Evolutionary conservation across 1,284 basidiomycete species (phyloP).

Genomic region (Trametes hirsuta): DNA sequence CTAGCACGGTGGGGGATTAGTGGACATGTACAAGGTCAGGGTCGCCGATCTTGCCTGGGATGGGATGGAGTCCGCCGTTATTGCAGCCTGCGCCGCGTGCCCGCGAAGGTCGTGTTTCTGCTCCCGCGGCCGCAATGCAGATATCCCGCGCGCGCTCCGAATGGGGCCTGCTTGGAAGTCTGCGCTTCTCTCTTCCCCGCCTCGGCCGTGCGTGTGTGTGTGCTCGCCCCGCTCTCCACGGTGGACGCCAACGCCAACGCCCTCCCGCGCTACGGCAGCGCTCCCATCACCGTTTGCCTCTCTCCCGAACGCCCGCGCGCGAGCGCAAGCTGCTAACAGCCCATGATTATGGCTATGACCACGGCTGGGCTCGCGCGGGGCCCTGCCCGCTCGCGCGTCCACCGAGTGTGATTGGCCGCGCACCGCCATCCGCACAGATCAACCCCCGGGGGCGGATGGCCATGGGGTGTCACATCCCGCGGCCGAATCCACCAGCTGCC

Average conservation of each 20-base stretch:
- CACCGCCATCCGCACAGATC: conserved; percentile 15
- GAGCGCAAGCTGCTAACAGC: not conserved
- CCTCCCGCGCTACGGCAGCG: too few relatives aligned
- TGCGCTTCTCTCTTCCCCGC: not conserved
- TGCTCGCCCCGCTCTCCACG: too few relatives aligned
- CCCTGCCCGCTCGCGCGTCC: not conserved
- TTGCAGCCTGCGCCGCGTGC: not conserved
- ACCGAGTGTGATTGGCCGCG: conserved; percentile 6
- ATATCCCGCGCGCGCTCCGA: not conserved
- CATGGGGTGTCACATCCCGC: not conserved
- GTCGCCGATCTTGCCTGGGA: too few relatives aligned
- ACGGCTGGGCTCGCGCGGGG: not conserved
- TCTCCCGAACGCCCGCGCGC: too few relatives aligned
- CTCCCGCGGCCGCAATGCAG: not conserved
- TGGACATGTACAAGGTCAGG: too few relatives aligned
- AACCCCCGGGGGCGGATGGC: conserved; percentile 2
- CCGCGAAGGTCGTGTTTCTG: not conserved
- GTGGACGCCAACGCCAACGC: too few relatives aligned
- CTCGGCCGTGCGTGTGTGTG: not conserved
- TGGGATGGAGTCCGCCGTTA: not conserved
- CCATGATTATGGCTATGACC: not conserved
- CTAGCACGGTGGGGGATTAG: too few relatives aligned
- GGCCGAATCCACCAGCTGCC: not conserved
- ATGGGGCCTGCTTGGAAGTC: not conserved
- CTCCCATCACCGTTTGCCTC: too few relatives aligned